Conservation (phyloP, 2,329 filamentous ascomycete genomes). For the Cercospora berteroae region DNA sequence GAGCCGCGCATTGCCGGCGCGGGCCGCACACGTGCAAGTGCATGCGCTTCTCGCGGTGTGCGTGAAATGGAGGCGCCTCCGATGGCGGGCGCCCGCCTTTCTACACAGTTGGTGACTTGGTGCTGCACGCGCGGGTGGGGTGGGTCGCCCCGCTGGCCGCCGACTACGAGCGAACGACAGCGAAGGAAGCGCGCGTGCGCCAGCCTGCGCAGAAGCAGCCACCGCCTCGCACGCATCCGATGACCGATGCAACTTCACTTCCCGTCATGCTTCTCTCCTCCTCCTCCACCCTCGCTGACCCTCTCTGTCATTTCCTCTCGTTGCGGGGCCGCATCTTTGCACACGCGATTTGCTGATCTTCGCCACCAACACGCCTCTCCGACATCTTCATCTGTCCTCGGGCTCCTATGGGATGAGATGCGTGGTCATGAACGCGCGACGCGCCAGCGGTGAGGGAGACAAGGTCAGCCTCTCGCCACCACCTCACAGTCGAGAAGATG, state of each 20-base stretch:
- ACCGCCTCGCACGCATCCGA: not conserved
- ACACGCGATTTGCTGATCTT: not conserved
- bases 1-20: not conserved
- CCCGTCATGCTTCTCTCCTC: not conserved
- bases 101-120: not conserved
- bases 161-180: not conserved
- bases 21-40: not conserved
- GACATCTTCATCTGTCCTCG: not conserved
- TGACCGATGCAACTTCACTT: not conserved
- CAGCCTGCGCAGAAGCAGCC: not conserved
- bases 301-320: not conserved
- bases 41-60: not conserved
- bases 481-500: not conserved
- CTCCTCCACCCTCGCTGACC: not conserved
- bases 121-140: not conserved
- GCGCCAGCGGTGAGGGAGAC: conserved; percentile 3
- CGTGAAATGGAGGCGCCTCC: not conserved
- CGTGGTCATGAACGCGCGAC: conserved; percentile 2
- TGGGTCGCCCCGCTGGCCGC: not conserved
- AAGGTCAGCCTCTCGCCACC: conserved; percentile 3
- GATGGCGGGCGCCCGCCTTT: not conserved
- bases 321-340: not conserved
- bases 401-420: not conserved
- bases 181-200: not conserved
- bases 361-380: not conserved